phyloP scores from a whole-genome alignment of 2,329 filamentous ascomycete genomes.

The Dendrostoma leiphaemia region DNA sequence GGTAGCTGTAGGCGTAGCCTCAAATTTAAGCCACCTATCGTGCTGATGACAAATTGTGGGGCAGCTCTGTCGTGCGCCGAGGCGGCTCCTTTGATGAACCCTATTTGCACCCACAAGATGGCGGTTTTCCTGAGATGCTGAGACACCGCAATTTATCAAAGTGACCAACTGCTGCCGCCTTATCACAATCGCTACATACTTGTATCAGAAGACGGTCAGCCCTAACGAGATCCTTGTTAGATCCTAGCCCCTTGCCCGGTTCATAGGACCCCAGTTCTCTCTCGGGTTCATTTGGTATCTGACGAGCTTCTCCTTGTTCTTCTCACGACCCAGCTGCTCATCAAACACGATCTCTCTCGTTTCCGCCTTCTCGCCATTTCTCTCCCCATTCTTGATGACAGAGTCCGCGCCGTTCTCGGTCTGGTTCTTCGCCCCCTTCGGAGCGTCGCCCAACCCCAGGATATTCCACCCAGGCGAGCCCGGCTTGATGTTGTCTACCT shows the following conservation, averaged over 20 bases:
- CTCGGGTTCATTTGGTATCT: constrained; percentile 88
- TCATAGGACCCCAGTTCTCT: constrained; percentile 91
- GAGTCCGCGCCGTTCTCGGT: constrained; percentile 32
- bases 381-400: constrained; percentile 19
- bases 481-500: constrained; percentile 66
- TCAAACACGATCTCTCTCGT: constrained; percentile 63
- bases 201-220: not conserved
- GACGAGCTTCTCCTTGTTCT: constrained; percentile 65
- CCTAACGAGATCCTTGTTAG: too few species aligned
- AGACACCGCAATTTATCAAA: not conserved
- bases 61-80: not conserved
- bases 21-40: not conserved
- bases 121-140: not conserved
- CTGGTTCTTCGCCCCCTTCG: constrained; percentile 32
- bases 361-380: constrained; percentile 27
- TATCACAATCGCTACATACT: not conserved
- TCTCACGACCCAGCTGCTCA: constrained; percentile 71
- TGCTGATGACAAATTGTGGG: not conserved
- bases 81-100: too few species aligned
- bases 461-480: constrained; percentile 72
- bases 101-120: too few species aligned
- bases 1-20: not conserved
- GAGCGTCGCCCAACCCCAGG: constrained; percentile 41
- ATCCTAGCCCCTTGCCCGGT: constrained; percentile 45
- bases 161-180: not conserved